Percentiles rank a stretch among this genome's conserved stretches.
Evolutionary conservation across 257 asterid genomes (phyloP).

Genomic region (Phtheirospermum japonicum): DNA sequence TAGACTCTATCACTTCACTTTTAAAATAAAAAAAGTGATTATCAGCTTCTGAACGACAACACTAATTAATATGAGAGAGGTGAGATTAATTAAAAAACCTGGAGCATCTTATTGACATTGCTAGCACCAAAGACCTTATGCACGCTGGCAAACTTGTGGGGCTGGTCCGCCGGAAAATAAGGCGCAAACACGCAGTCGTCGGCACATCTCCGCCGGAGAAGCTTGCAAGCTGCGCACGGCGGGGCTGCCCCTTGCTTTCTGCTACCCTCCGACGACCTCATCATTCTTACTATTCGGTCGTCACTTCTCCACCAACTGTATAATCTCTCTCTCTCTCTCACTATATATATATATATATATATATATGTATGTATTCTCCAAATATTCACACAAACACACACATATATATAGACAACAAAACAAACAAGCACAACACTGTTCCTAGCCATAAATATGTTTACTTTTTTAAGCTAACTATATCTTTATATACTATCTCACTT

Average conservation of each 20-base stretch:
- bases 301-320: no score
- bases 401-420: neutral
- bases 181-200: constrained; percentile 86
- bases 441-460: constrained; percentile 1
- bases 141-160: constrained; percentile 86
- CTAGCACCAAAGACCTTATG: constrained; percentile 94
- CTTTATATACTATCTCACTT: neutral
- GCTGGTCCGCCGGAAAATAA: constrained; percentile 94
- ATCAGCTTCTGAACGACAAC: no score
- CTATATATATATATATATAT: neutral
- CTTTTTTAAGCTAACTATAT: neutral
- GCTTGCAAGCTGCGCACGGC: constrained; percentile 96
- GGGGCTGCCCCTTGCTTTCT: constrained; percentile 67
- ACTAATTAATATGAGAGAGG: no score
- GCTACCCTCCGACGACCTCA: constrained; percentile 47
- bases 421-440: neutral
- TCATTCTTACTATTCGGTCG: no score
- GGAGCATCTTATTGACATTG: constrained; percentile 92
- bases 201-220: constrained; percentile 72
- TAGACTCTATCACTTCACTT: neutral
- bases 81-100: constrained; percentile 35
- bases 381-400: neutral
- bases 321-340: no score
- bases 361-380: neutral
- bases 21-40: no score